Conservation (phyloP, 345 rosid genomes). For the Hibiscus mutabilis region DNA sequence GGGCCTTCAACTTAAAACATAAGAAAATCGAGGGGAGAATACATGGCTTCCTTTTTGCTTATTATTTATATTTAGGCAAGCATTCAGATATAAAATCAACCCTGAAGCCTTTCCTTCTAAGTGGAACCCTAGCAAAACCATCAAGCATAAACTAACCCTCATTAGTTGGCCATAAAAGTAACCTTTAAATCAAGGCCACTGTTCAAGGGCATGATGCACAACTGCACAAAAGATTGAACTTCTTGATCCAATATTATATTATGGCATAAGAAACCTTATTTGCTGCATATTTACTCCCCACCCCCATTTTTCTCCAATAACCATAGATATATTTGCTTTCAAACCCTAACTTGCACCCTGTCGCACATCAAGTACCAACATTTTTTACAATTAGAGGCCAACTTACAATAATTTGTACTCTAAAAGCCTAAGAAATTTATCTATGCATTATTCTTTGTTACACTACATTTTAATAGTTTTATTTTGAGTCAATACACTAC, state of each 20-base stretch:
- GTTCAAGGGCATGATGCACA: neutral
- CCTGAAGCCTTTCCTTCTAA: neutral
- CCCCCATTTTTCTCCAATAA: neutral
- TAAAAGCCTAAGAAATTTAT: constrained; percentile 1
- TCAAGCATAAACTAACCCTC: neutral
- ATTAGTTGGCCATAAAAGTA: neutral
- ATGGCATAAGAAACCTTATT: constrained; percentile 1
- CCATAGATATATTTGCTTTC: neutral
- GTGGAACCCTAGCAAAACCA: neutral
- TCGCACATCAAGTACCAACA: neutral
- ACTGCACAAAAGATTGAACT: neutral
- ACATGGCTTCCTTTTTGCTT: neutral
- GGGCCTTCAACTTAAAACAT: neutral
- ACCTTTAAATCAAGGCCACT: neutral
- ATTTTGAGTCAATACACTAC: too few species aligned
- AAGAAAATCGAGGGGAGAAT: neutral
- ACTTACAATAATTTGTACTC: neutral
- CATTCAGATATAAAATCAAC: constrained; percentile 4
- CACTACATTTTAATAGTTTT: too few species aligned
- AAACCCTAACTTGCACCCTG: neutral
- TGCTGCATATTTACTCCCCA: neutral
- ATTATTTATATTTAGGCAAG: neutral
- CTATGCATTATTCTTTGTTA: neutral
- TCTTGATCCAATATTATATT: neutral
- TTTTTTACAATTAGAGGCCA: neutral